Evolutionary conservation across 805 yeast species (phyloP).

Genomic region (Kluyveromyces lactis): DNA sequence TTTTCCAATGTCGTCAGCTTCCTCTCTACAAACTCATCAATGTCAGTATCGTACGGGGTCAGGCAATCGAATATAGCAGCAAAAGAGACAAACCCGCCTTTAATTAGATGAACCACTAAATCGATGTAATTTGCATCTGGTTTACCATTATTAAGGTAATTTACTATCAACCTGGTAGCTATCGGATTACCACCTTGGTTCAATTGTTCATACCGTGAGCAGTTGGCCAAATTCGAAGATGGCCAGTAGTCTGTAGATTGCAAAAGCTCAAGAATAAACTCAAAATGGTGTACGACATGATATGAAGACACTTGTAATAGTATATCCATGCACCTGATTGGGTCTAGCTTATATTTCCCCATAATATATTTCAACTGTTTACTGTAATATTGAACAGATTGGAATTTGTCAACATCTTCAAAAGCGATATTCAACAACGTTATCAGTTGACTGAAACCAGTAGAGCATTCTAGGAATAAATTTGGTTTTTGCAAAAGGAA

Average conservation of each 20-base stretch:
- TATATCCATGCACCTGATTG: conserved; percentile 58
- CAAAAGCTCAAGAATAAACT: conserved; percentile 43
- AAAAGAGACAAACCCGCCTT: conserved; percentile 57
- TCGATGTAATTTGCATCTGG: conserved; percentile 29
- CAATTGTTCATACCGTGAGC: conserved; percentile 27
- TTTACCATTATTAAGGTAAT: conserved; percentile 26
- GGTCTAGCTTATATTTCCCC: conserved; percentile 72
- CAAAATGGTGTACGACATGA: conserved; percentile 36
- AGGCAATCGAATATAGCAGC: conserved; percentile 51
- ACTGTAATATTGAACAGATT: conserved; percentile 37
- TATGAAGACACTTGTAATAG: conserved; percentile 45
- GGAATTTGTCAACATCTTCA: conserved; percentile 32
- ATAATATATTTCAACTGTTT: conserved; percentile 48
- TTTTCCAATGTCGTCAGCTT: conserved; percentile 44
- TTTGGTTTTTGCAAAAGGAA: conserved; percentile 1
- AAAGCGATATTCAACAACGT: conserved; percentile 40
- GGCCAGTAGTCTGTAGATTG: conserved; percentile 67
- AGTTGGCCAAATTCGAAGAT: conserved; percentile 23
- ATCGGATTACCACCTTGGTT: conserved; percentile 45
- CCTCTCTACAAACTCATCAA: conserved; percentile 35
- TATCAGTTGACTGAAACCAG: conserved; percentile 65
- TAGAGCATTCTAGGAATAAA: conserved; percentile 61
- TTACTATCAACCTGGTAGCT: conserved; percentile 48
- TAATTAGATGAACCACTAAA: conserved; percentile 50
- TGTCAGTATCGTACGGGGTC: conserved; percentile 42